These are phyloP conservation scores for Ophiocordyceps sinensis DNA, from an alignment of 2,329 filamentous ascomycete genomes.

Conservation along the genomic window DNA sequence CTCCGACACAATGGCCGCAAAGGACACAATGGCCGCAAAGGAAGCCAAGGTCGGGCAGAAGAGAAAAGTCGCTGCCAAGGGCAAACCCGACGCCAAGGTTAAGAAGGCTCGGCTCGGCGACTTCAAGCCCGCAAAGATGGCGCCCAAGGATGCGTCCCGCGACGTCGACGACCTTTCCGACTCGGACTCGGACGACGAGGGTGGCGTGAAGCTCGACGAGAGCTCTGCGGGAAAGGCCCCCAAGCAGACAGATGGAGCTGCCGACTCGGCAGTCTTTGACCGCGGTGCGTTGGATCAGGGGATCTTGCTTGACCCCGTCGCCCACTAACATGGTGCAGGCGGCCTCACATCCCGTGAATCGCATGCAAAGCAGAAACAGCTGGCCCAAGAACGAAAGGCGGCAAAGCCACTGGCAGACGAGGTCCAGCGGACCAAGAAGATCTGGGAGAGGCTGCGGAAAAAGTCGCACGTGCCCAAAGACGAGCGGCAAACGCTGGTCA, in stretches of 20 bases:
- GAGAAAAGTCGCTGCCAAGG: constrained; percentile 38
- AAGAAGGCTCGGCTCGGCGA: constrained; percentile 38
- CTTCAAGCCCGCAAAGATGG: constrained; percentile 17
- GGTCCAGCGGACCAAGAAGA: constrained; percentile 79
- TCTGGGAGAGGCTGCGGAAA: constrained; percentile 85
- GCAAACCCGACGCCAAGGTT: constrained; percentile 23
- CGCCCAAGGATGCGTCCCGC: constrained; percentile 21
- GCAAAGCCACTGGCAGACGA: constrained; percentile 87
- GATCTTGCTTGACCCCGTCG: neutral
- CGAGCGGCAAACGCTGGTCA: constrained; percentile 73
- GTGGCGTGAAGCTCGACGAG: constrained; percentile 32
- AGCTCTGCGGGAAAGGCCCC: constrained; percentile 20
- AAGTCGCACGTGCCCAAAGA: constrained; percentile 89
- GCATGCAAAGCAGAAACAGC: constrained; percentile 82
- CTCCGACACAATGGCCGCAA: constrained; percentile 29
- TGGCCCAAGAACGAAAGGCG: constrained; percentile 78
- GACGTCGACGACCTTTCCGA: constrained; percentile 32
- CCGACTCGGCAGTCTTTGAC: constrained; percentile 20
- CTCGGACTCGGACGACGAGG: constrained; percentile 27
- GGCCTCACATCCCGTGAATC: constrained; percentile 58
- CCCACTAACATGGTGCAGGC: neutral
- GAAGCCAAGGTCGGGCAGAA: constrained; percentile 33
- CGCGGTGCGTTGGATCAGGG: constrained; percentile 18
- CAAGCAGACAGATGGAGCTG: constrained; percentile 15
- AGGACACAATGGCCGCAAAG: constrained; percentile 34